Percentiles rank a stretch among this genome's conserved stretches.
Conservation (phyloP, 768 basidiomycete genomes). For the Erythrobasidium yunnanense region DNA sequence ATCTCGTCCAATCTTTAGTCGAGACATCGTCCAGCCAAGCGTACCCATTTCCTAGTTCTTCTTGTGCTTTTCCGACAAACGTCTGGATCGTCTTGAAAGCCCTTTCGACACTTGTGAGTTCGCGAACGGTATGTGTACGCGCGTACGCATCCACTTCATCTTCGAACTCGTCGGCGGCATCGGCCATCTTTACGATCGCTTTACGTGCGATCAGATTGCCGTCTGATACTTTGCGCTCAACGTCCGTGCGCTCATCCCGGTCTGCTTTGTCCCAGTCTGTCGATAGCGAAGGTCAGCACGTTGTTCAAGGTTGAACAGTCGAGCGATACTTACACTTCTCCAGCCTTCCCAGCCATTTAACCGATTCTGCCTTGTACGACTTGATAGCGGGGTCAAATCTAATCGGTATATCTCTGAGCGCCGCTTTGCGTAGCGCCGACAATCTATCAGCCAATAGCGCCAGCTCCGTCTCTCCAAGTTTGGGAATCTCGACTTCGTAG, state of each 20-base stretch:
- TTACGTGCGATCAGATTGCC: background rate
- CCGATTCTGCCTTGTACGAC: constrained; percentile 32
- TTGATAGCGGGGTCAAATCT: constrained; percentile 31
- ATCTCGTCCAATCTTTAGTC: constrained; percentile 33
- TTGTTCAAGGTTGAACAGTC: background rate
- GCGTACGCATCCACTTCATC: constrained; percentile 32
- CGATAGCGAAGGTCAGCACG: background rate
- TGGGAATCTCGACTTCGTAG: constrained; percentile 35
- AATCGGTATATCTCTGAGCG: constrained; percentile 31
- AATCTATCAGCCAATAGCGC: constrained; percentile 31
- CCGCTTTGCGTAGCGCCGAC: constrained; percentile 27
- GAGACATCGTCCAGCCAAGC: constrained; percentile 35
- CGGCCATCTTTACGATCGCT: constrained; percentile 1
- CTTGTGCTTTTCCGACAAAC: constrained; percentile 34
- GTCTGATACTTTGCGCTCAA: constrained; percentile 32
- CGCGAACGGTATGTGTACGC: background rate
- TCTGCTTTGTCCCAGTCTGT: constrained; percentile 28
- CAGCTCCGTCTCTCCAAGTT: constrained; percentile 32
- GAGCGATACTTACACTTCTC: constrained; percentile 25
- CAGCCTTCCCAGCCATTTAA: constrained; percentile 33
- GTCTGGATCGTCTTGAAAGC: constrained; percentile 25
- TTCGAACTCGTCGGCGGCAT: constrained; percentile 21
- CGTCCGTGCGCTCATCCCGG: constrained; percentile 9
- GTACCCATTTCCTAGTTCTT: constrained; percentile 32
- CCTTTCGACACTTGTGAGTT: constrained; percentile 27